Evolutionary conservation across 495 filamentous ascomycete genomes (phyloP), one percentile per base, ranked within the genome.

Genomic region (Penicillium argentinense): DNA sequence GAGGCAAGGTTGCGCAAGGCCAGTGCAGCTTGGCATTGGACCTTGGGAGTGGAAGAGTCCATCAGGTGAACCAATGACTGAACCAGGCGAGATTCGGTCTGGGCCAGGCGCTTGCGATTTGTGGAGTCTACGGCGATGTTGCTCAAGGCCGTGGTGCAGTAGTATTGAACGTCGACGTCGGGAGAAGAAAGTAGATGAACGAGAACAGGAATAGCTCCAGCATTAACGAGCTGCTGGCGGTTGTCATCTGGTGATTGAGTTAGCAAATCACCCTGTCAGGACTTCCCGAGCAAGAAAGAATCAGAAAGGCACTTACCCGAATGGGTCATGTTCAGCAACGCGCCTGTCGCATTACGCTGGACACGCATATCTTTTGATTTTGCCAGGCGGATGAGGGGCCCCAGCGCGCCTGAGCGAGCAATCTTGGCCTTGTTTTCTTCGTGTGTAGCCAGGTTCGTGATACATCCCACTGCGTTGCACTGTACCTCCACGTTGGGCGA

Each of bases 401-500:
- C 87, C 51, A 98, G 73, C 27, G 93, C 95, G 19, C 95, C 93
- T 9, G 95, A 97, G 34, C 89, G 83, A 53, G 93, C 95, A 59
- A 98, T 98, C 70, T 95, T 97, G 30, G 95, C 89, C 74, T 98
- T 98, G 71, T 98, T 98, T 43, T 97, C 93, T 69, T 98, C 93
- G 59, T 98, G 93, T 1, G 93, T 98, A 47, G 93, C 93, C 22
- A 98, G 69, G 61, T 98, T 98, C 4, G 93, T 98, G 58, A 98
- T 97, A 71, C 93, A 98, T 30, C 93, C 93, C 39, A 98, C 93
- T 25, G 93, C 93, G 64, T 98, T 98, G 78, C 93, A 98, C 67
- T 97, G 93, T 24, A 98, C 93, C 68, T 98, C 93, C 51, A 98
- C 93, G 57, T 98, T 98, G n/a, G 85, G 82, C 29, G 92, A 97